Conservation (phyloP, 2,329 filamentous ascomycete species). For the Dendrostoma leiphaemia region DNA sequence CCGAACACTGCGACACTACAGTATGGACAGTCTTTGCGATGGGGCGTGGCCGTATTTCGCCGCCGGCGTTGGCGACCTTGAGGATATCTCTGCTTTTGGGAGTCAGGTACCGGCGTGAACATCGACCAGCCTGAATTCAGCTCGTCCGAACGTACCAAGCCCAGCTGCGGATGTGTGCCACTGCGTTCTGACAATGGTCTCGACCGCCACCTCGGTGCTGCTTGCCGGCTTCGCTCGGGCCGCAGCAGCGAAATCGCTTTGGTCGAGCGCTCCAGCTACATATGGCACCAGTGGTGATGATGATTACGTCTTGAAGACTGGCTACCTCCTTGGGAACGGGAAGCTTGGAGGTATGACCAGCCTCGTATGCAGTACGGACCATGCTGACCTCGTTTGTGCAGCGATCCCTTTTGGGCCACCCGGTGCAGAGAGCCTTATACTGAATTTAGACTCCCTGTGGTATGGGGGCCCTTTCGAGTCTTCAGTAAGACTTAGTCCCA, state of each 20-base stretch:
- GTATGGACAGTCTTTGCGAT: no score
- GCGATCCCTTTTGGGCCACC: conserved; percentile 43
- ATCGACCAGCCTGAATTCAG: no score
- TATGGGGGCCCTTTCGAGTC: conserved; percentile 47
- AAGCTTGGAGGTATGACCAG: conserved; percentile 37
- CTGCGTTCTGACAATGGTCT: background rate
- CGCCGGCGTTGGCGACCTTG: no score
- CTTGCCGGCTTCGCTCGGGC: background rate
- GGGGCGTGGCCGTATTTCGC: no score
- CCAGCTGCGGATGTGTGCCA: no score
- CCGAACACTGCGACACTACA: no score
- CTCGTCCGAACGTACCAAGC: no score
- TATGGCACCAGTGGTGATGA: conserved; percentile 6
- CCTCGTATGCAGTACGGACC: background rate
- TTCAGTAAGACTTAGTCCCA: background rate
- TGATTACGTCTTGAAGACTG: conserved; percentile 28
- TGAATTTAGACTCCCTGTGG: conserved; percentile 51
- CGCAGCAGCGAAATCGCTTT: background rate
- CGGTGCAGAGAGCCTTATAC: conserved; percentile 38
- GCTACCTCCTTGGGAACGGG: conserved; percentile 49
- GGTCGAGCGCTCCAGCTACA: conserved; percentile 13
- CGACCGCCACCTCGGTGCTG: background rate
- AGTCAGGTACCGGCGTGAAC: no score
- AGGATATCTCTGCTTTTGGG: no score
- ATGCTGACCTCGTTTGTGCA: conserved; percentile 15